Base-by-base conservation (phyloP, 192 early-diverging fungal species). In the Coemansia reversa region DNA sequence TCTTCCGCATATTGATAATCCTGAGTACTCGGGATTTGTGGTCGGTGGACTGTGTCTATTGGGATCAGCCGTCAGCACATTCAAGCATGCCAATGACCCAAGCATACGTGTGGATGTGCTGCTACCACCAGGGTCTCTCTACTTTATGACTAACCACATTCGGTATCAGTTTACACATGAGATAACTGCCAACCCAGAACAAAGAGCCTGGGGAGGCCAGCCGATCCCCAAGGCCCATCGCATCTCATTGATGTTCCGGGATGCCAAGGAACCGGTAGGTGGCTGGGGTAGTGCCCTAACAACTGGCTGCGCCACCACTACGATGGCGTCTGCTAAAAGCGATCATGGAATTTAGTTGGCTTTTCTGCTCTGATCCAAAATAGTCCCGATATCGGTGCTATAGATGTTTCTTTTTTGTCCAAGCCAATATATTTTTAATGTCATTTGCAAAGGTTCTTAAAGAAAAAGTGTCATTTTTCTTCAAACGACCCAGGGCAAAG, bases 131-230 rank as follows among this genome's bases (percentile, higher is more conserved):
- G 65, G 84, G 5, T 80, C 84, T 53, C 80, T 94, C 56, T 94
- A 94, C 62, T 84, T 92, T 72, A 91, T 92, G 79, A 77, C 84
- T 63, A 79, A 79, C 51, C 60, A 14, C 14, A 81, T 93, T n/a
- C 83, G 93, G 45, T 92, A 87, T 56, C 74, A 86, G 25, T 94
- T 89, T 72, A 91, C 89, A 1, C 93, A 94, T 63, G 93, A 90
- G 55, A 91, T 94, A 14, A 88, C 87, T 0, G 61, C 70, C 1
- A 67, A 84, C 23, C 58, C 76, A 1, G 56, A 60, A 8, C 75
- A 87, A 52, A 78, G 85, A 16, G 53, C 42, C 0, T 91, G 88
- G 74, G 76, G 67, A 27, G 88, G 86, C 11, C 62, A 71, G 19
- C 22, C 64, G 0, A 71, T 92, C 18, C 72, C 78, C 4, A 83